Evolutionary conservation across 768 basidiomycete genomes (phyloP), one percentile per base, ranked within the genome.

Genomic region (Mrakia blollopis): DNA sequence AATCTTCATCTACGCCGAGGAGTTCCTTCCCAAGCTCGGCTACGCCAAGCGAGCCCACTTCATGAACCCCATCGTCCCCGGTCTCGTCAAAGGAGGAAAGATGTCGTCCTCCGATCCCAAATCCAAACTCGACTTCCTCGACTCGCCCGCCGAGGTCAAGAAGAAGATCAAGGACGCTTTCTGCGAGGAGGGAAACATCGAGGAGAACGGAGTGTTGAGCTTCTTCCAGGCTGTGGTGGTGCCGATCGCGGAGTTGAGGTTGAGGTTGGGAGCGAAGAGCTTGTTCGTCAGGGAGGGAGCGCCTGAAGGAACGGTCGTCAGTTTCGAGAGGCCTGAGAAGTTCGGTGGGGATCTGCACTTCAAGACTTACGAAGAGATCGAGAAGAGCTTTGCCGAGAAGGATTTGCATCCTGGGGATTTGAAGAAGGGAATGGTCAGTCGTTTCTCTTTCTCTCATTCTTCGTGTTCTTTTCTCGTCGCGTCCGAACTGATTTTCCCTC

Each of bases 71-170:
- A 98, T 98, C 95, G 93, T 98, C 0, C 94, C 95, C 41, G 94
- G 95, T 62, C 87, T 97, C 47, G 54, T 70, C 39, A 90, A 90
- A 61, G 95, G 95, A 44, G 92, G 93, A 25, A 99, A 99, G 83
- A 98, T 99, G 97, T 97, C 94, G 23, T 91, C 94, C 1, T 98
- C 96, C 0, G 96, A 98, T 80, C 94, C 94, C 41, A 93, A 97
- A 83, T 94, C 92, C 79, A 99, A 99, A 85, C 96, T 98, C 83
- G 97, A 99, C 85, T 93, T 98, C 84, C 89, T 99, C 79, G 96
- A 98, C 83, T 83, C 89, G 5, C 90, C 94, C 0, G 91, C 92
- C 39, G 88, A 86, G 60, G 88, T 98, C 69, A 90, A 91, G 81
- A 90, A 89, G 84, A 98, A 98, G 86, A 89, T 98, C 84, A 93